Conservation (phyloP, 164 flowering plant species). For the Annona cherimola region DNA sequence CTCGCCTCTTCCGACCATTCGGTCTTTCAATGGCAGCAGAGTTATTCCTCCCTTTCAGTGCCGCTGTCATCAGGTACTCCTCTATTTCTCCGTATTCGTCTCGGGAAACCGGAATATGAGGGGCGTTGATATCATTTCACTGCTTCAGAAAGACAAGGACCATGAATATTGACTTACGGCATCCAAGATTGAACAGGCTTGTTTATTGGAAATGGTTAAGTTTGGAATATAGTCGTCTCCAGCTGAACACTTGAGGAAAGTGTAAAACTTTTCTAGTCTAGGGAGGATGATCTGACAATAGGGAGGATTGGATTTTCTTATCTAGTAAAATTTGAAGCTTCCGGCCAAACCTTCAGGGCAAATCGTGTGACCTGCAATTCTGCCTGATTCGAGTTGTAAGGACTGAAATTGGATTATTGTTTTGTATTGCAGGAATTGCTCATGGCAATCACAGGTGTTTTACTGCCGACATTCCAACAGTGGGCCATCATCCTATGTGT, state of each 20-base stretch:
- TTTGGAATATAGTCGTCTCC: no score
- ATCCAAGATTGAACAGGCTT: no score
- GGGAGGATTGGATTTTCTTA: neutral
- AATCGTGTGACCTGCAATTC: neutral
- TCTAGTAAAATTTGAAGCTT: neutral
- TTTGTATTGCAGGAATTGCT: neutral
- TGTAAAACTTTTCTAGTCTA: neutral
- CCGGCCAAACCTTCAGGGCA: neutral
- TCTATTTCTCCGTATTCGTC: neutral
- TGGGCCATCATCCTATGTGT: neutral
- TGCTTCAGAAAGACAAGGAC: neutral
- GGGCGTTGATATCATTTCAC: neutral
- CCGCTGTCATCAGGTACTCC: neutral
- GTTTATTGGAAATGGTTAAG: no score
- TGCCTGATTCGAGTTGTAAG: neutral
- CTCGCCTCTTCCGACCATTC: neutral
- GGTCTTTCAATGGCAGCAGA: neutral
- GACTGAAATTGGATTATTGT: neutral
- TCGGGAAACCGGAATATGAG: neutral
- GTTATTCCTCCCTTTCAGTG: neutral
- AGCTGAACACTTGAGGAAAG: neutral
- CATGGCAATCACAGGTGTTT: neutral
- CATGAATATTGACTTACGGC: no score
- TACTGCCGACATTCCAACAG: neutral
- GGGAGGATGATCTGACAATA: neutral